Percentiles rank a stretch among this genome's conserved stretches.
Evolutionary conservation across 257 asterid species (phyloP).

Genomic region (Gynochthodes officinalis): DNA sequence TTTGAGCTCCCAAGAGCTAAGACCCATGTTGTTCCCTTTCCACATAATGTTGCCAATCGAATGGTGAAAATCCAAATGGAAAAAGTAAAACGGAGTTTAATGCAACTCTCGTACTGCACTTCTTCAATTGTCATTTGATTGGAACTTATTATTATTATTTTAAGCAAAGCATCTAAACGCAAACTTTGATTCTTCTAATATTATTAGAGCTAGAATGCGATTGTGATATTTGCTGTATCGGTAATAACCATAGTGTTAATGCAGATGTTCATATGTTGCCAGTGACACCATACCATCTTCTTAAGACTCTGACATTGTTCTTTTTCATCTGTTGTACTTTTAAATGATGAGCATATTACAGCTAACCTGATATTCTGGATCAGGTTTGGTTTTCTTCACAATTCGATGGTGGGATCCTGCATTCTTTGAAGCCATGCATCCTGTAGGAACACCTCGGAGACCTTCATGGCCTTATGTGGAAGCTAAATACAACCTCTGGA

Average conservation of each 20-base stretch:
- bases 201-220: neutral
- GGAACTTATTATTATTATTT: neutral
- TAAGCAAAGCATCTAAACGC: neutral
- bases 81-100: no score
- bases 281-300: neutral
- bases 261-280: neutral
- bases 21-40: neutral
- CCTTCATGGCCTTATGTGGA: conserved; percentile 84
- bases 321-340: neutral
- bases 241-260: neutral
- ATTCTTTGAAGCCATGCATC: conserved; percentile 82
- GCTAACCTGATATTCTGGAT: conserved; percentile 9
- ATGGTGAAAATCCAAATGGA: neutral
- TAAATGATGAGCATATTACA: neutral
- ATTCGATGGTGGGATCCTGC: conserved; percentile 98
- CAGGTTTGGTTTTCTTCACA: conserved; percentile 95
- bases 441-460: conserved; percentile 64
- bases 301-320: neutral
- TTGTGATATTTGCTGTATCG: neutral
- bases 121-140: neutral
- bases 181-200: neutral
- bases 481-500: conserved; percentile 79
- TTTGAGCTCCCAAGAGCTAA: neutral
- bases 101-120: neutral
- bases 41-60: neutral